phyloP scores from a whole-genome alignment of 257 asterid species.

The Salvia hispanica region DNA sequence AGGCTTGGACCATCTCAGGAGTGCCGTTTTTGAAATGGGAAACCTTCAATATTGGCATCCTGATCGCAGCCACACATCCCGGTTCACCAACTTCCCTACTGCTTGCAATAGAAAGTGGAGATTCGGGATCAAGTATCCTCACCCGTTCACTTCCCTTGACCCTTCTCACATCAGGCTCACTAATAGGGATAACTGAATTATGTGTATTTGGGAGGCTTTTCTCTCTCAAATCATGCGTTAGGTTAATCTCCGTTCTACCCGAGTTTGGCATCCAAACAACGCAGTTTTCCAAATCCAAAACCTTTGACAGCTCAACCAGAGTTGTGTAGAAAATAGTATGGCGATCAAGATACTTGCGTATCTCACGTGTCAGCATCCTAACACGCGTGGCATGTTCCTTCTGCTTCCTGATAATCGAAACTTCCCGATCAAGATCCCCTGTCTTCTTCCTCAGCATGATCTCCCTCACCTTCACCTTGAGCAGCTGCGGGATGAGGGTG shows the following conservation, averaged over 20 bases:
- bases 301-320: slow-evolving; percentile 79
- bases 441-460: slow-evolving; percentile 75
- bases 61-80: slow-evolving; percentile 82
- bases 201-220: slow-evolving; percentile 36
- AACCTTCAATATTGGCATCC: slow-evolving; percentile 91
- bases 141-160: slow-evolving; percentile 64
- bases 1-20: slow-evolving; percentile 73
- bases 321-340: slow-evolving; percentile 84
- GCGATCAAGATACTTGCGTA: slow-evolving; percentile 81
- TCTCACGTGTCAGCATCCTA: slow-evolving; percentile 94
- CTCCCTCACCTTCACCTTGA: slow-evolving; percentile 80
- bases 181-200: slow-evolving; percentile 42
- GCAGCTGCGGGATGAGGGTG: slow-evolving; percentile 72
- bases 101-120: slow-evolving; percentile 79
- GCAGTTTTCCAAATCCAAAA: slow-evolving; percentile 74
- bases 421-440: slow-evolving; percentile 85
- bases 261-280: slow-evolving; percentile 92
- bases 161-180: slow-evolving; percentile 66
- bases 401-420: slow-evolving; percentile 66
- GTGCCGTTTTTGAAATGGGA: slow-evolving; percentile 85
- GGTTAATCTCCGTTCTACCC: slow-evolving; percentile 61
- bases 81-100: slow-evolving; percentile 56
- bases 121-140: slow-evolving; percentile 58
- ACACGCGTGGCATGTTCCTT: slow-evolving; percentile 81
- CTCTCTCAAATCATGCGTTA: slow-evolving; percentile 63